Base-by-base conservation (phyloP, 2,329 filamentous ascomycete species). In the Allantophomopsis lycopodina region DNA sequence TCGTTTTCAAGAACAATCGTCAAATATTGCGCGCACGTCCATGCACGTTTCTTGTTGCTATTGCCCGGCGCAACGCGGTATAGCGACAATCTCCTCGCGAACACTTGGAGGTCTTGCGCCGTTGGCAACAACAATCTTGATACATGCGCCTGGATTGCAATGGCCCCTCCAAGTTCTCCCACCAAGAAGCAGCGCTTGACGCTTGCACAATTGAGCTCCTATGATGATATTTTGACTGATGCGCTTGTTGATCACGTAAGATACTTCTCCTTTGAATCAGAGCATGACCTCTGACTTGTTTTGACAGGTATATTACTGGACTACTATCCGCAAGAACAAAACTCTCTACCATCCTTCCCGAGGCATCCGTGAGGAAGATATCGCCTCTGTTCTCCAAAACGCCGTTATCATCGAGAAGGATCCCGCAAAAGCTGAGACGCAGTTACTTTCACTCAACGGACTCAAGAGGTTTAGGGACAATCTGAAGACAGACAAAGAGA, bases 151-250 rank as follows among this genome's bases (percentile, higher is more conserved):
- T 32, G 32, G 34, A 30, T 50, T 46, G 43, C 38, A 44, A 66
- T 65, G 63, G 50, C 66, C 42, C 54, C 65, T 40, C 60, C 60
- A 49, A 55, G 57, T 57, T 60, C 61, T 55, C 51, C 62, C 47
- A 48, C 64, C 44, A 74, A 81, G 60, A 82, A 72, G 64, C 77
- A 82, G 55, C 76, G 77, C 45, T 69, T 98, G 51, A 94, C 87
- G 7, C 69, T 96, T 50, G 78, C 80, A 44, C 88, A 94, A 67
- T 66, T 98, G 53, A 82, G 87, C 23, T 81, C 82, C 37, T 96
- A 96, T 65, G 91, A 98, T 63, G 91, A 98, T 61, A 79, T 96
- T 48, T 69, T 94, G 46, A 98, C 91, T 7, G 91, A 98, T 71
- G 83, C 85, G 49, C 76, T 98, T 39, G 79, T 98, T 44, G 91